Percentiles rank a stretch among this genome's conserved stretches.
phyloP scores from a whole-genome alignment of 140 eudicot genomes.

The Erigeron philadelphicus region DNA sequence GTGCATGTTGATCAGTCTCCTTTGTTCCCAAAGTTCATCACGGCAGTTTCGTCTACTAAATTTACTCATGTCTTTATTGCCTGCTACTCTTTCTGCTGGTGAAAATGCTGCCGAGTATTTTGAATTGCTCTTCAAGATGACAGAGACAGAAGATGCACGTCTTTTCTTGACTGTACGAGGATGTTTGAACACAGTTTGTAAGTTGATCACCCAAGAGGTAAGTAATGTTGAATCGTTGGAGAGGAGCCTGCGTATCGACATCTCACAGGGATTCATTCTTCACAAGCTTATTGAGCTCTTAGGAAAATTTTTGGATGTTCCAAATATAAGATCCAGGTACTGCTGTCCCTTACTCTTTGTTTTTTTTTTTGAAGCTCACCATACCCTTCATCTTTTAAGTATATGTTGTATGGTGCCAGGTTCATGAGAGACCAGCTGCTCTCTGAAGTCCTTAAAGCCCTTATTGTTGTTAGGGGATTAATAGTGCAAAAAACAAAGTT shows the following conservation, averaged over 20 bases:
- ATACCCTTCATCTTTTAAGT: neutral
- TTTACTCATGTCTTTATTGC: slow-evolving; percentile 82
- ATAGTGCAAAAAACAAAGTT: slow-evolving; percentile 95
- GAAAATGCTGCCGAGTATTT: slow-evolving; percentile 97
- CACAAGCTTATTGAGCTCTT: slow-evolving; percentile 97
- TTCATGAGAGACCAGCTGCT: slow-evolving; percentile 82
- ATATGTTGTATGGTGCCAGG: slow-evolving; percentile 39
- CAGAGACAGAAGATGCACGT: slow-evolving; percentile 92
- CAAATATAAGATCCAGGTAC: slow-evolving; percentile 93
- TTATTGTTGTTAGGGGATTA: slow-evolving; percentile 85
- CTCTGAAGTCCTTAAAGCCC: slow-evolving; percentile 90
- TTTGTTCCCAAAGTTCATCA: slow-evolving; percentile 86
- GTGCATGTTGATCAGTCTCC: slow-evolving; percentile 93
- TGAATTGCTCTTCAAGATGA: slow-evolving; percentile 89
- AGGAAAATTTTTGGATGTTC: slow-evolving; percentile 87
- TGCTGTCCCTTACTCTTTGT: slow-evolving; percentile 6
- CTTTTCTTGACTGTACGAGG: slow-evolving; percentile 97
- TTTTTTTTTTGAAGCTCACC: slow-evolving; percentile 3
- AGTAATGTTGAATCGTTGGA: slow-evolving; percentile 77
- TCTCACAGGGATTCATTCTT: slow-evolving; percentile 96
- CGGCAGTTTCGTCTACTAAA: slow-evolving; percentile 77
- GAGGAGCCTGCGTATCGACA: slow-evolving; percentile 92
- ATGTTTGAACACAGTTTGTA: slow-evolving; percentile 69
- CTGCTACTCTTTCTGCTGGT: slow-evolving; percentile 94
- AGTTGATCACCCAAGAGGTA: slow-evolving; percentile 81